These are phyloP conservation scores for Polytrichum formosum DNA, from an alignment of 225 moss, liverwort and hornwort genomes.

Conservation along the genomic window DNA sequence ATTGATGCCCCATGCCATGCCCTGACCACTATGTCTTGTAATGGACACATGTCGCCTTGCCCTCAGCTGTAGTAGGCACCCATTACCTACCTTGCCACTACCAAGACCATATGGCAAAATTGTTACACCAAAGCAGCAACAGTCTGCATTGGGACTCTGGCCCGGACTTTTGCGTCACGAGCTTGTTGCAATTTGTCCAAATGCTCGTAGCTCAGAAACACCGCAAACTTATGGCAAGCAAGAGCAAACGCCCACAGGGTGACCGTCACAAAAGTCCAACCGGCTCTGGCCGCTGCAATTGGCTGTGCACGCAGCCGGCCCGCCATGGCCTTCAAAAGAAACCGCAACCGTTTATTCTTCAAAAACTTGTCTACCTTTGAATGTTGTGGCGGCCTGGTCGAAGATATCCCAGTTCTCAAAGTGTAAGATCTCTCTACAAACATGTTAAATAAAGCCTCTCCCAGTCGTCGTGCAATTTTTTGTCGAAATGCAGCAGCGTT, in stretches of 20 bases:
- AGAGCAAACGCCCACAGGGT: conserved; percentile 64
- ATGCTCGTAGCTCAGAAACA: conserved; percentile 27
- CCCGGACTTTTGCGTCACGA: neutral
- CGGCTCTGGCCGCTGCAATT: conserved; percentile 47
- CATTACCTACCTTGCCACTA: too few species aligned
- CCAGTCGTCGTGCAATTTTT: conserved; percentile 48
- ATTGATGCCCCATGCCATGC: too few species aligned
- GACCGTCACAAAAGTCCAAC: conserved; percentile 49
- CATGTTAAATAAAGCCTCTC: conserved; percentile 39
- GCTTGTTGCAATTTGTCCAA: conserved; percentile 16
- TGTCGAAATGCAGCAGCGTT: conserved; percentile 48
- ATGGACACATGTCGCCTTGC: too few species aligned
- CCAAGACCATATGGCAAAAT: too few species aligned
- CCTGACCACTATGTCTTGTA: too few species aligned
- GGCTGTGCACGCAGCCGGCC: conserved; percentile 57
- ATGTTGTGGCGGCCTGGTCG: conserved; percentile 6
- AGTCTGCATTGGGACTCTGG: neutral
- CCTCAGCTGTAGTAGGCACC: too few species aligned
- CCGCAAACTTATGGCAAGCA: conserved; percentile 51
- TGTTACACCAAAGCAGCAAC: neutral
- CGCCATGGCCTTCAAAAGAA: conserved; percentile 63
- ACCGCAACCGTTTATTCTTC: conserved; percentile 51
- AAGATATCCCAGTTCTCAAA: conserved; percentile 1
- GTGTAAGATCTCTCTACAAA: conserved; percentile 15
- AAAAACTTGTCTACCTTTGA: conserved; percentile 7